A percentile compares a stretch with the other conserved stretches of the same genome.
Evolutionary conservation across 352 stramenopile species (phyloP).

Genomic region (Phytophthora chlamydospora): DNA sequence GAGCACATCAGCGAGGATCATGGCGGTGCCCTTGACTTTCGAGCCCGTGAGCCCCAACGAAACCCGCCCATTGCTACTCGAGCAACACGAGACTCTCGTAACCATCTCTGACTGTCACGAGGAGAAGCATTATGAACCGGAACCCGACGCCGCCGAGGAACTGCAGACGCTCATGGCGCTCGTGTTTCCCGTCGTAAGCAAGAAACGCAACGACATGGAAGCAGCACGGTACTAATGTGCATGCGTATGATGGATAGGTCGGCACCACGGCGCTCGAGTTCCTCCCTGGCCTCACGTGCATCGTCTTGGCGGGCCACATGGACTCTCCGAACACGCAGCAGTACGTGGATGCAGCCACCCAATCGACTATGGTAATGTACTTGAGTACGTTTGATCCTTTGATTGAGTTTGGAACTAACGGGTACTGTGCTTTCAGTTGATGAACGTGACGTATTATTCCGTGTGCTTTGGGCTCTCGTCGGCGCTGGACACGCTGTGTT

Average conservation of each 20-base stretch:
- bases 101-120: constrained; percentile 10
- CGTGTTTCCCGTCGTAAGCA: constrained; percentile 39
- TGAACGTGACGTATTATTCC: constrained; percentile 71
- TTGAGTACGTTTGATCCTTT: neutral
- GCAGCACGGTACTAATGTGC: neutral
- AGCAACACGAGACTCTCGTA: constrained; percentile 3
- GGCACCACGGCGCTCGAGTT: constrained; percentile 58
- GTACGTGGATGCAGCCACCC: constrained; percentile 59
- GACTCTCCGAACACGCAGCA: constrained; percentile 55
- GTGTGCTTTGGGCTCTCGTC: constrained; percentile 68
- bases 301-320: constrained; percentile 68
- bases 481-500: constrained; percentile 80
- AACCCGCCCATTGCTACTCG: constrained; percentile 1
- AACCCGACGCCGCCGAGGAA: constrained; percentile 30
- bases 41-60: constrained; percentile 7
- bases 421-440: constrained; percentile 42
- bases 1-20: neutral
- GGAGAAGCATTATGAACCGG: constrained; percentile 18
- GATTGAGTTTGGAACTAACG: neutral
- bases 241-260: constrained; percentile 40
- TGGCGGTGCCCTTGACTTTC: constrained; percentile 6
- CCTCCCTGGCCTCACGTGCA: constrained; percentile 54
- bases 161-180: constrained; percentile 47
- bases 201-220: constrained; percentile 1
- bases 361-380: constrained; percentile 55